Conservation (phyloP, 345 rosid species). For the Gynandropsis gynandra region DNA sequence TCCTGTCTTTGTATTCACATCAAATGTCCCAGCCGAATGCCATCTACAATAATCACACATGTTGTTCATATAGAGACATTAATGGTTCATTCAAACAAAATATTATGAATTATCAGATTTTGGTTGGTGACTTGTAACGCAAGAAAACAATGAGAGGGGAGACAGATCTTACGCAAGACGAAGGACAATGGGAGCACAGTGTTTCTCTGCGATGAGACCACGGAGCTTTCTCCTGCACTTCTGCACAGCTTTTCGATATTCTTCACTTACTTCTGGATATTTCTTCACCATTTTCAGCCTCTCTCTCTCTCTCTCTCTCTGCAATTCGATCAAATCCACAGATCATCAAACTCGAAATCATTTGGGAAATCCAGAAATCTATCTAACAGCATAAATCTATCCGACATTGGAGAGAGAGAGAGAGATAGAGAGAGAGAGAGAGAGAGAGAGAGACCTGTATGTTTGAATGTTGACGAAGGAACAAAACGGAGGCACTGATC, state of each 20-base stretch:
- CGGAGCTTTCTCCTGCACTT: constrained; percentile 74
- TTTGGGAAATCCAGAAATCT: not conserved
- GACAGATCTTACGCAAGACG: constrained; percentile 55
- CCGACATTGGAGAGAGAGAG: not conserved
- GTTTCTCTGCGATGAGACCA: constrained; percentile 71
- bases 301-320: constrained; percentile 1
- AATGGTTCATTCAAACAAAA: not conserved
- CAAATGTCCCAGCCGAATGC: constrained; percentile 94
- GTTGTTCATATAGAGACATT: too few species aligned
- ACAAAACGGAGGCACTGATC: too few species aligned
- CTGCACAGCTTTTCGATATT: constrained; percentile 52
- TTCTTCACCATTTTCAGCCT: constrained; percentile 32
- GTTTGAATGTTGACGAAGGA: too few species aligned
- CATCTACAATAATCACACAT: constrained; percentile 45
- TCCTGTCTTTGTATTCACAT: constrained; percentile 59
- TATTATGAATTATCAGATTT: not conserved
- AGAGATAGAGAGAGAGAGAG: not conserved
- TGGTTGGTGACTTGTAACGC: too few species aligned
- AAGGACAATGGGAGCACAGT: constrained; percentile 81
- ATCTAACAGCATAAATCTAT: not conserved
- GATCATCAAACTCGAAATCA: not conserved
- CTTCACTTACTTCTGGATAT: constrained; percentile 67
- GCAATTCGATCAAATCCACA: not conserved
- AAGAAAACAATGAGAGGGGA: not conserved
- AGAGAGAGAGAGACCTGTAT: too few species aligned